Evolutionary conservation across 345 rosid species (phyloP).

Genomic region (Salix caprea): DNA sequence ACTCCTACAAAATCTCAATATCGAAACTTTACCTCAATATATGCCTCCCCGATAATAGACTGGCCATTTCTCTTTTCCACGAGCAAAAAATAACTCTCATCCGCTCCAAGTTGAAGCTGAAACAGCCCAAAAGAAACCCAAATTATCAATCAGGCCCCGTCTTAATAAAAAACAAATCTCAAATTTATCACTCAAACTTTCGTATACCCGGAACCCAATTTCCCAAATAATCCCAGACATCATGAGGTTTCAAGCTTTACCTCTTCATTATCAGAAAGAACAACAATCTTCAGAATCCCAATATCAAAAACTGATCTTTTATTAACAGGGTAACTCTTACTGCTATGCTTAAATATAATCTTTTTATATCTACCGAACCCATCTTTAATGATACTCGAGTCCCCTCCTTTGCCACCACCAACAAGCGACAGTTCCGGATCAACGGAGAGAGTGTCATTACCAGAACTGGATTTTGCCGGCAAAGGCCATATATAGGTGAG

Average conservation of each 20-base stretch:
- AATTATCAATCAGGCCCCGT: not conserved
- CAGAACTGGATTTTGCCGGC: conserved; percentile 59
- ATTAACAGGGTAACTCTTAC: conserved; percentile 24
- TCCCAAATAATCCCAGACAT: not conserved
- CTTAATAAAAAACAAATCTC: not conserved
- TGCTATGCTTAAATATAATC: conserved; percentile 55
- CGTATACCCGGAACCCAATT: not conserved
- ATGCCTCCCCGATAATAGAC: conserved; percentile 53
- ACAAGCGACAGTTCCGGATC: conserved; percentile 54
- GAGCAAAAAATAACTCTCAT: conserved; percentile 50
- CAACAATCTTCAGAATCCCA: conserved; percentile 47
- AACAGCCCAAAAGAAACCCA: not conserved
- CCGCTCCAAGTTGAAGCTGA: conserved; percentile 62
- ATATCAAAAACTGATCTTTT: conserved; percentile 50
- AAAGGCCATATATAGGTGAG: conserved; percentile 60
- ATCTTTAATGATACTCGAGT: conserved; percentile 46
- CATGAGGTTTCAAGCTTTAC: conserved; percentile 23
- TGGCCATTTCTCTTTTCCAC: conserved; percentile 44
- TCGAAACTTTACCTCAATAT: conserved; percentile 57
- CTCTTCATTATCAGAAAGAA: conserved; percentile 58
- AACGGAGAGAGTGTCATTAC: conserved; percentile 56
- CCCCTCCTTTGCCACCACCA: conserved; percentile 48
- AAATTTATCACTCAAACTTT: not conserved
- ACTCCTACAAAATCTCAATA: not conserved
- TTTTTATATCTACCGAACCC: conserved; percentile 67